phyloP scores from a whole-genome alignment of 164 flowering plant species.

The Brasenia schreberi region DNA sequence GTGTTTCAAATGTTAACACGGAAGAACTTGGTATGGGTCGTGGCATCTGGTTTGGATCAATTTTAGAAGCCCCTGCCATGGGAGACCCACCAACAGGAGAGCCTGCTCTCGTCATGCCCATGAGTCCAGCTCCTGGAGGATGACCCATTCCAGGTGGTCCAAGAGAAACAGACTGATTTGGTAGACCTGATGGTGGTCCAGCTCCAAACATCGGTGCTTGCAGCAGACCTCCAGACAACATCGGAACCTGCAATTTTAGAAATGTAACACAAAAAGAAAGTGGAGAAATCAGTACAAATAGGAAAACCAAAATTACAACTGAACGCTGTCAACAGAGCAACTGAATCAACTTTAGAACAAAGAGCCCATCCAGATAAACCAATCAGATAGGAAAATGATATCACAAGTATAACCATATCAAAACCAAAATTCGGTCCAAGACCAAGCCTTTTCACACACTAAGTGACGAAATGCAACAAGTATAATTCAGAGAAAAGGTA shows the following conservation, averaged over 20 bases:
- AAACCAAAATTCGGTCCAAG: too few relatives aligned
- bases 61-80: constrained; percentile 50
- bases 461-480: too few relatives aligned
- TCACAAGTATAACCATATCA: too few relatives aligned
- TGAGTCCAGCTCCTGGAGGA: constrained; percentile 23
- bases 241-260: constrained; percentile 14
- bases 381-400: neutral
- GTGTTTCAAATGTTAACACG: constrained; percentile 57
- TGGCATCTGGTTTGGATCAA: constrained; percentile 95
- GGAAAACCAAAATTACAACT: neutral
- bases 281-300: neutral
- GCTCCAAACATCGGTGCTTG: constrained; percentile 70
- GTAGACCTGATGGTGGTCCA: constrained; percentile 35
- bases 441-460: neutral
- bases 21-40: constrained; percentile 64
- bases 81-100: constrained; percentile 12
- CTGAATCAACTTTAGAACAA: neutral
- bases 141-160: constrained; percentile 54
- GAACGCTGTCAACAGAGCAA: neutral
- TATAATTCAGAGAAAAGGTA: too few relatives aligned
- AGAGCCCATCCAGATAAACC: neutral
- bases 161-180: constrained; percentile 47
- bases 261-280: constrained; percentile 13
- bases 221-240: constrained; percentile 38
- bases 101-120: neutral